Base-by-base conservation (phyloP, 1,284 basidiomycete genomes). In the Sanghuangporus sanghuang region DNA sequence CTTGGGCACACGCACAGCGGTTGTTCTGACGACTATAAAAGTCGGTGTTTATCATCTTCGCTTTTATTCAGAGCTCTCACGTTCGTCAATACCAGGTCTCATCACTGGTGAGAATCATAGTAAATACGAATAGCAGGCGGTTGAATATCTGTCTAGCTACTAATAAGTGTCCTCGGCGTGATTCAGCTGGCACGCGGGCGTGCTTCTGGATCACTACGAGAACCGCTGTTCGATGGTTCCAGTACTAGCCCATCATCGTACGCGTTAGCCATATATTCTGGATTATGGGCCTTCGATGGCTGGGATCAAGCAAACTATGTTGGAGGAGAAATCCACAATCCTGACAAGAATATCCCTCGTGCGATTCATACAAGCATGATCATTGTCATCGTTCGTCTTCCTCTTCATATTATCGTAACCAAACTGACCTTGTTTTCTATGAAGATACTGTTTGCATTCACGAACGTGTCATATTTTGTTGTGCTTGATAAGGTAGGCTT, bases 211-310 rank as follows among this genome's bases (percentile, higher is more conserved):
- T 89, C 91, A 1, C 78, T 93, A 53, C 81, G 76, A 55, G 78
- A 81, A 56, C 80, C 88, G 38, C 71, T 94, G 16, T 98, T 97
- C 69, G 77, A 80, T 6, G 88, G 85, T 2, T 90, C 93, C 3
- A 92, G 90, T 61, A 83, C 73, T 6, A 90, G 90, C 64, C 90
- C 93, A 0, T 90, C 93, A 2, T 80, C 87, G 2, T 99, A 95
- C 75, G 95, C 96, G 3, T 80, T 99, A 11, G 97, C 96, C 0
- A 77, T 98, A 3, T 99, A 98, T 76, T 96, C 93, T 11, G 95
- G 95, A 0, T 76, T 99, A 1, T 99, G 95, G 95, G 95, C 95
- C 1, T 95, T 93, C 70, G 94, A 96, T 73, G 95, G 96, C 0
- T 98, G 95, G 93, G 93, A 95, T 71, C 89, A 91, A 74, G 86